Percentiles rank a stretch among this genome's conserved stretches.
These are phyloP conservation scores for Meyerozyma guilliermondii DNA, from an alignment of 1,139 yeast genomes.

Conservation along the genomic window DNA sequence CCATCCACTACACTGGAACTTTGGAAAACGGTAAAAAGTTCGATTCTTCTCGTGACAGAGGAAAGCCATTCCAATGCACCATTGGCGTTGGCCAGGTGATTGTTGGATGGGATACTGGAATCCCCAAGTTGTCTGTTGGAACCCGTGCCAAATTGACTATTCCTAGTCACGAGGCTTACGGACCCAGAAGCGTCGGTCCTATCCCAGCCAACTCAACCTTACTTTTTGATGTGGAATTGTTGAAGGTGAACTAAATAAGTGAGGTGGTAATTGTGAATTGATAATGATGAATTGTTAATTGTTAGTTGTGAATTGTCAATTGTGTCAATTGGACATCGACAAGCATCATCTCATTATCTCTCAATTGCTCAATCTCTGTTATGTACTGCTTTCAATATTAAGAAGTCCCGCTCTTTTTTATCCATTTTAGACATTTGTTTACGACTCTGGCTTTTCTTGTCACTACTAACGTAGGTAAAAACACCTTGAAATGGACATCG, in stretches of 20 bases:
- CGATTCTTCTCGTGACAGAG: conserved; percentile 92
- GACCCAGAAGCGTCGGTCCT: conserved; percentile 87
- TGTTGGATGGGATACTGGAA: conserved; percentile 93
- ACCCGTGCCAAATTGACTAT: conserved; percentile 88
- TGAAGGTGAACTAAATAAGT: conserved; percentile 68
- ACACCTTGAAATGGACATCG: conserved; percentile 64
- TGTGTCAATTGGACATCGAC: too few relatives aligned
- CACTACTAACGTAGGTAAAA: conserved; percentile 51
- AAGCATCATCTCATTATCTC: neutral
- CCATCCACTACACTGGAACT: conserved; percentile 94
- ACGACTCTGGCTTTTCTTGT: conserved; percentile 19
- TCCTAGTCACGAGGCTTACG: conserved; percentile 92
- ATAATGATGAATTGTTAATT: too few relatives aligned
- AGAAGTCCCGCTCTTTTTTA: neutral
- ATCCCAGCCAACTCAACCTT: conserved; percentile 96
- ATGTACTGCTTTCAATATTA: neutral
- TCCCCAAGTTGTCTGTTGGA: conserved; percentile 87
- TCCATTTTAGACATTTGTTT: neutral
- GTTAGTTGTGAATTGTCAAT: too few relatives aligned
- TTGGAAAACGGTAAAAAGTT: conserved; percentile 91
- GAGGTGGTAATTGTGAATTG: neutral
- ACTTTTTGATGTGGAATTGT: conserved; percentile 86
- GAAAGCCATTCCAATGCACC: conserved; percentile 86
- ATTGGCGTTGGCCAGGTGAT: conserved; percentile 97
- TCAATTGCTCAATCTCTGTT: too few relatives aligned